Evolutionary conservation across 1,139 yeast genomes (phyloP).

Genomic region (Blastobotrys elegans): DNA sequence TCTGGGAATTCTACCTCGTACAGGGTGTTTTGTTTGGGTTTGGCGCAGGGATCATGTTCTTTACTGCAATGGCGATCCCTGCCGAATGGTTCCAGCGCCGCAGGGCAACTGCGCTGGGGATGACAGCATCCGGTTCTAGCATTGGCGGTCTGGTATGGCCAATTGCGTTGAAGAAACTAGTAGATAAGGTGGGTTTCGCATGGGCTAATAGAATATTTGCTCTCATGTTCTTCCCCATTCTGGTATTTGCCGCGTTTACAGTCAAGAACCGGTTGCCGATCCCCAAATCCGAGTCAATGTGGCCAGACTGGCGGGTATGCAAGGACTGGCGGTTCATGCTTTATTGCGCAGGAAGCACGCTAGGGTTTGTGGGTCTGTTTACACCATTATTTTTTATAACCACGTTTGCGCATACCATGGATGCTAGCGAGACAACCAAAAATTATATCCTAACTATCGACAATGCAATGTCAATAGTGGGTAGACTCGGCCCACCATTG

Average conservation of each 20-base stretch:
- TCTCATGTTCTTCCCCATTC: constrained; percentile 40
- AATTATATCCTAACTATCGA: constrained; percentile 41
- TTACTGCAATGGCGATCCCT: constrained; percentile 26
- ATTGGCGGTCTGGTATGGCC: constrained; percentile 59
- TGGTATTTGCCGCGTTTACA: constrained; percentile 33
- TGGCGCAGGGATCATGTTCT: constrained; percentile 37
- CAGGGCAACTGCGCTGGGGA: constrained; percentile 53
- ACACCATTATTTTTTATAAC: constrained; percentile 40
- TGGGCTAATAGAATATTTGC: constrained; percentile 50
- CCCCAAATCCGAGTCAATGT: constrained; percentile 8
- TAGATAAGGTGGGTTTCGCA: constrained; percentile 42
- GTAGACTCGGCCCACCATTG: constrained; percentile 47
- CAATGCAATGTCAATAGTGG: constrained; percentile 46
- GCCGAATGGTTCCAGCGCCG: constrained; percentile 50
- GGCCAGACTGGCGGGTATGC: constrained; percentile 22
- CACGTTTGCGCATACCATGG: constrained; percentile 36
- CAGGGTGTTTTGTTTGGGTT: constrained; percentile 51
- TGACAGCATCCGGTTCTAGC: constrained; percentile 58
- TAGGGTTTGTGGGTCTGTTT: constrained; percentile 37
- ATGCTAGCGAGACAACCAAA: constrained; percentile 24
- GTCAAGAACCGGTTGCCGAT: constrained; percentile 29
- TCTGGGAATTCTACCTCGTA: constrained; percentile 52
- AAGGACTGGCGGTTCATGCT: constrained; percentile 20
- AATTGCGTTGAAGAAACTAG: constrained; percentile 36
- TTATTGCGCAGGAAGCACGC: constrained; percentile 23